These are phyloP conservation scores for Aleurites moluccanus DNA, from an alignment of 441 rosid species.

Conservation along the genomic window DNA sequence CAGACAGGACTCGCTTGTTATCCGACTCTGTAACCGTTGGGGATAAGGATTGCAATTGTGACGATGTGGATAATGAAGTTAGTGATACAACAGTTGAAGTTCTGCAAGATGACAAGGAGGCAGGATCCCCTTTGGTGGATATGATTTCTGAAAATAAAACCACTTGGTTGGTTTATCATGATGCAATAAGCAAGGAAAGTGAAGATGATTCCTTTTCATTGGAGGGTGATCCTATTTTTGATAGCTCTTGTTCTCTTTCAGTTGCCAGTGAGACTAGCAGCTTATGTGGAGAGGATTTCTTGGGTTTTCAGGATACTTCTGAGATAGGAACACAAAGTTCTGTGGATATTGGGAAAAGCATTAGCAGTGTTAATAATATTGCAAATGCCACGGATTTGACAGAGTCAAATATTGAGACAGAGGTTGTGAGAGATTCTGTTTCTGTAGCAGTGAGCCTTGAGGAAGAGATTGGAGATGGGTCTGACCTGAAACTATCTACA, in stretches of 20 bases:
- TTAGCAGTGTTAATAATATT: slow-evolving; percentile 38
- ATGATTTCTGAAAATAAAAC: slow-evolving; percentile 40
- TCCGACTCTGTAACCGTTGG: slow-evolving; percentile 42
- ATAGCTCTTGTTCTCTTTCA: slow-evolving; percentile 56
- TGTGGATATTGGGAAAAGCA: slow-evolving; percentile 39
- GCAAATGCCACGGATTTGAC: slow-evolving; percentile 37
- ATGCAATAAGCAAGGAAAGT: slow-evolving; percentile 35
- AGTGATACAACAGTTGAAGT: slow-evolving; percentile 24
- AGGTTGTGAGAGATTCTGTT: slow-evolving; percentile 38
- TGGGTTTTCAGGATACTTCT: slow-evolving; percentile 44
- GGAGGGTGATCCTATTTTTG: slow-evolving; percentile 60
- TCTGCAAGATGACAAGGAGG: slow-evolving; percentile 30
- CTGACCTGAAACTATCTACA: slow-evolving; percentile 37
- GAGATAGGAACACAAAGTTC: slow-evolving; percentile 39
- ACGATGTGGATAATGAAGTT: slow-evolving; percentile 43
- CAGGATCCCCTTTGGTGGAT: slow-evolving; percentile 36
- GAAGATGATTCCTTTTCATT: slow-evolving; percentile 58
- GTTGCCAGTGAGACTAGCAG: slow-evolving; percentile 66
- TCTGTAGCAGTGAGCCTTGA: slow-evolving; percentile 37
- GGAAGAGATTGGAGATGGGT: slow-evolving; percentile 40
- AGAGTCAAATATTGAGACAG: slow-evolving; percentile 38
- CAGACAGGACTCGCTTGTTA: slow-evolving; percentile 35
- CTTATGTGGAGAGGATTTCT: slow-evolving; percentile 58
- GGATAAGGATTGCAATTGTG: slow-evolving; percentile 36
- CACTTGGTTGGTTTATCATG: slow-evolving; percentile 40